Base-by-base conservation (phyloP, 208 protist species). In the Leishmania martiniquensis region DNA sequence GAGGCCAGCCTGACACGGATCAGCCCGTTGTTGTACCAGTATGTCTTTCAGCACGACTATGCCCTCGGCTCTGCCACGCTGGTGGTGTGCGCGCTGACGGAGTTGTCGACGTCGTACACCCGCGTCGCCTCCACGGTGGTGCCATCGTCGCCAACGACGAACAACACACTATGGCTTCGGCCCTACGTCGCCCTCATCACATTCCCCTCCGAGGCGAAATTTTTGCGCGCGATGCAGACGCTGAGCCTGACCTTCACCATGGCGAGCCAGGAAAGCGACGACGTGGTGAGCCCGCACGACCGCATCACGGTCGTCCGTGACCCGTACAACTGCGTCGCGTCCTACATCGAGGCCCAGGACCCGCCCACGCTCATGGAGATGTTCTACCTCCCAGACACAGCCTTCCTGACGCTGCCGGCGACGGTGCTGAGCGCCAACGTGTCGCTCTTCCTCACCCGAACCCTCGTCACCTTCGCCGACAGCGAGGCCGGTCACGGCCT, bases 1-100 rank as follows among this genome's bases (percentile, higher is more conserved):
- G 55, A 42, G 3, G 83, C 63, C 55, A 76, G 44, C 29, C 81
- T 93, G 22, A 90, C 82, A 1, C 47, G 47, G 1, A 68, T 87
- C 44, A 87, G 77, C 66, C 59, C 44, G 0, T 81, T 83, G 20
- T 65, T 77, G 39, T 95, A 90, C 83, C 78, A 75, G 42, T 95
- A 92, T 77, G 81, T 67, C 68, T 95, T 98, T 80, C 91, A 94
- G 81, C 90, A 96, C 88, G 81, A 95, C 84, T 93, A 96, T 85
- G 60, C 55, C 17, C 75, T 89, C 20, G 86, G 85, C 34, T 59
- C 88, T 4, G 55, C 76, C n/a, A 78, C 72, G 44, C 84, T 96
- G 59, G 72, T 97, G 45, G 94, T 97, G 45, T 97, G 94, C 78
- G 90, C 88, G 13, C 85, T 91, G 74, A 91, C 89, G 1, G 77